Evolutionary conservation across 106 monocot species (phyloP), one percentile per base, ranked within the genome.

Genomic region (Hemerocallis citrina): DNA sequence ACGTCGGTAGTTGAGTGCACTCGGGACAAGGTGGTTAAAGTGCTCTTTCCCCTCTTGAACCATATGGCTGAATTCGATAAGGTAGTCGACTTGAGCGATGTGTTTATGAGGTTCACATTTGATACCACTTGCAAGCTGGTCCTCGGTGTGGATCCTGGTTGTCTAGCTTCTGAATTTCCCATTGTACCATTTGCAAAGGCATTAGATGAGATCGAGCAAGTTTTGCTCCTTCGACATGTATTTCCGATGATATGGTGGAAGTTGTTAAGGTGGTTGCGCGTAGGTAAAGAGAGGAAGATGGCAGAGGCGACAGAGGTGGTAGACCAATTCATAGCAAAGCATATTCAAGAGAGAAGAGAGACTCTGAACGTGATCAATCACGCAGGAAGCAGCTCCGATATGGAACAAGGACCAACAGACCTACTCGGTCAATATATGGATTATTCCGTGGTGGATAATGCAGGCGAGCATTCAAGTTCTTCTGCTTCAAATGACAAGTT

Each of bases 101-200:
- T 74, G 48, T 64, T 68, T 38, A 20, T 59, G 9, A 55, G 74
- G 34, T 35, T 79, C 17, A 68, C 79, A 11, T 74, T 74, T 38
- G 73, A 79, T 36, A 43, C 42, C 7, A 68, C 63, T 0, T 63
- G 38, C 20, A 11, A 8, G 4, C 16, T 74, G 40, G 58, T 74
- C 6, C 57, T 69, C 39, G 74, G 79, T 32, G 64, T 79, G 6
- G 79, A 79, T 42, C 55, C 74, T 6, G 51, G n/a, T n/a, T n/a
- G n/a, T n/a, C n/a, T n/a, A n/a, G n/a, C n/a, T n/a, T n/a, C n/a
- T n/a, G n/a, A n/a, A n/a, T n/a, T n/a, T n/a, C n/a, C n/a, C n/a
- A n/a, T n/a, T n/a, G n/a, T n/a, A n/a, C n/a, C n/a, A n/a, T 74
- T 79, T 19, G 74, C 73, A 2, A 36, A 61, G 29, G 79, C 74